phyloP scores from a whole-genome alignment of 1,284 basidiomycete species.

The Tylopilus sp. region DNA sequence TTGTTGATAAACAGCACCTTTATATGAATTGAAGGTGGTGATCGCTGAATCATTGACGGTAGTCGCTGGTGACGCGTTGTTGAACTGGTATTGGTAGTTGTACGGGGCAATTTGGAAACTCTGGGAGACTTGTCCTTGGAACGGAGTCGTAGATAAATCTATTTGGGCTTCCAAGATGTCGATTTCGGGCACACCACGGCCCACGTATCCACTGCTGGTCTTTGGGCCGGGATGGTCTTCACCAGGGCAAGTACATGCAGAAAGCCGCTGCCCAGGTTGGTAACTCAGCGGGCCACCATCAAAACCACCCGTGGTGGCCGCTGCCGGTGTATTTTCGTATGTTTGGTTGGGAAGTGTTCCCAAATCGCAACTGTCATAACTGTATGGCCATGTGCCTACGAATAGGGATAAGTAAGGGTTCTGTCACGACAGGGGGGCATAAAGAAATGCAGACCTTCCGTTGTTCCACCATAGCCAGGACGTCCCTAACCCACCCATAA shows the following conservation, averaged over 20 bases:
- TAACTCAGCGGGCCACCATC: conserved; percentile 52
- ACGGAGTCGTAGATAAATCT: conserved; percentile 38
- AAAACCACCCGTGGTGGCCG: conserved; percentile 47
- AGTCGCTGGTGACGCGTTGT: conserved; percentile 50
- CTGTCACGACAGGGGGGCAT: background rate
- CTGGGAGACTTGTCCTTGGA: conserved; percentile 69
- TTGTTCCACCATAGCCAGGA: conserved; percentile 65
- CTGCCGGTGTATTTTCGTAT: conserved; percentile 48
- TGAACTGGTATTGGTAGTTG: conserved; percentile 63
- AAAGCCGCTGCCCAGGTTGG: conserved; percentile 76
- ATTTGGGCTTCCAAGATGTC: conserved; percentile 76
- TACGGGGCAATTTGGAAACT: conserved; percentile 80
- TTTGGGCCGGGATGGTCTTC: conserved; percentile 80
- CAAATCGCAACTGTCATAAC: conserved; percentile 76
- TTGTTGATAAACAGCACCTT: conserved; percentile 77
- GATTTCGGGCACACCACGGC: conserved; percentile 85
- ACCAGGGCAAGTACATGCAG: conserved; percentile 80
- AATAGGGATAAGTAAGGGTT: conserved; percentile 5
- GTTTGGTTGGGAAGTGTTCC: conserved; percentile 86
- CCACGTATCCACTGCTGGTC: conserved; percentile 49
- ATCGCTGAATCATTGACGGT: conserved; percentile 50
- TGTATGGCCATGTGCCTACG: conserved; percentile 68
- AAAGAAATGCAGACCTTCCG: conserved; percentile 44
- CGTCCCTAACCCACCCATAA: conserved; percentile 49
- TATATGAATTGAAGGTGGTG: conserved; percentile 67